Evolutionary conservation across 352 stramenopile genomes (phyloP).

Genomic region (Phytophthora capsici): DNA sequence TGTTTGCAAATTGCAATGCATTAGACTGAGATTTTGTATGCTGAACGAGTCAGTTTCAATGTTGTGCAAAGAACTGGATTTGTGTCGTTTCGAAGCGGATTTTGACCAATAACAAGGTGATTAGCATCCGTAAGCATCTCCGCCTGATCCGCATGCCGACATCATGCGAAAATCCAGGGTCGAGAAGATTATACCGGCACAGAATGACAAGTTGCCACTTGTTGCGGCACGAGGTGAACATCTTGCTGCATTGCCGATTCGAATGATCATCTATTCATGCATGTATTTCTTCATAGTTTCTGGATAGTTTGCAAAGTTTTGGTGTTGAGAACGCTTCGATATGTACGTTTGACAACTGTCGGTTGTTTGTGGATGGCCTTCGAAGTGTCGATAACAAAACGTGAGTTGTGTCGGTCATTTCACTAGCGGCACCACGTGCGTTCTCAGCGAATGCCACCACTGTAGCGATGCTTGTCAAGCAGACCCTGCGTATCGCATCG

Average conservation of each 20-base stretch:
- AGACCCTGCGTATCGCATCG: slow-evolving; percentile 13
- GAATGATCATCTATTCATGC: background rate
- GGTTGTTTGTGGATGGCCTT: slow-evolving; percentile 2
- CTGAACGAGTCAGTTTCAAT: slow-evolving; percentile 29
- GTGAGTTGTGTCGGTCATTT: slow-evolving; percentile 16
- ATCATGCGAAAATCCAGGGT: slow-evolving; percentile 22
- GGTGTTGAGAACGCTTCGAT: background rate
- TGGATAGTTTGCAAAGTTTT: background rate
- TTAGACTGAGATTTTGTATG: slow-evolving; percentile 24
- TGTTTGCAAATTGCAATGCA: too few relatives aligned
- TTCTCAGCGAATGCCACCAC: slow-evolving; percentile 1
- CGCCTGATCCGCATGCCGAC: slow-evolving; percentile 1
- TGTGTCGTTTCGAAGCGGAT: slow-evolving; percentile 7
- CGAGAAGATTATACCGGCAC: slow-evolving; percentile 9
- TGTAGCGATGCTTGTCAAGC: slow-evolving; percentile 4
- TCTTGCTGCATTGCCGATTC: too few relatives aligned
- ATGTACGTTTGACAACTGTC: slow-evolving; percentile 1
- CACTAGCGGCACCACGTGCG: slow-evolving; percentile 7
- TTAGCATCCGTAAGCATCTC: slow-evolving; percentile 5
- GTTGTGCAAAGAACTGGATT: slow-evolving; percentile 7
- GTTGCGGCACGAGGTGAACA: background rate
- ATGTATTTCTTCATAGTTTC: background rate
- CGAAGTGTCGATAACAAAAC: slow-evolving; percentile 4
- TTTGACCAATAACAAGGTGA: slow-evolving; percentile 21
- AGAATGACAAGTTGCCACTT: too few relatives aligned